Conservation (phyloP, 192 early-diverging fungal species). For the Coemansia sp. region DNA sequence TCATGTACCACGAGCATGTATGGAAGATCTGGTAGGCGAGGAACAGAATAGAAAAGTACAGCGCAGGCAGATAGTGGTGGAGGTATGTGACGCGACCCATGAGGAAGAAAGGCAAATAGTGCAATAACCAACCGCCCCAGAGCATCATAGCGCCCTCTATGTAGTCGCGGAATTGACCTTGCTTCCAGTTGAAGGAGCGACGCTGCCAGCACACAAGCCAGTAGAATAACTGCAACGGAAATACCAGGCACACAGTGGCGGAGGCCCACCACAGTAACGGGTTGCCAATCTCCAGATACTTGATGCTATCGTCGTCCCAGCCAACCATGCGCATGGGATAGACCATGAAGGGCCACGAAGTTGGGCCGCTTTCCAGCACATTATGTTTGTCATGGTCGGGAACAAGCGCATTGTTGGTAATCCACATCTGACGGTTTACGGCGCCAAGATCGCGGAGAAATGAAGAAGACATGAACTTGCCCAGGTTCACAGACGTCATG, state of each 20-base stretch:
- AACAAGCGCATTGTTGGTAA: conserved; percentile 73
- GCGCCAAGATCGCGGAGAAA: conserved; percentile 60
- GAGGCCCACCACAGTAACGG: conserved; percentile 62
- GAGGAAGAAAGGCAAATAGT: conserved; percentile 73
- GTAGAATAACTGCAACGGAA: conserved; percentile 42
- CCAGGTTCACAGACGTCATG: conserved; percentile 61
- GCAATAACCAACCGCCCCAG: conserved; percentile 67
- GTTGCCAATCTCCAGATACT: conserved; percentile 70
- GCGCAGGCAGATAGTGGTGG: conserved; percentile 74
- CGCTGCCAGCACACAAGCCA: conserved; percentile 56
- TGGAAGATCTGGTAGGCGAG: conserved; percentile 60
- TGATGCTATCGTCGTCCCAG: conserved; percentile 66
- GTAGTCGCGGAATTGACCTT: conserved; percentile 58
- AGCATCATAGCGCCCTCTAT: conserved; percentile 57
- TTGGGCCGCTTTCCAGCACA: conserved; percentile 59
- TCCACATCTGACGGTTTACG: conserved; percentile 76
- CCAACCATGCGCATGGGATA: conserved; percentile 70
- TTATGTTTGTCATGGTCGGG: conserved; percentile 75
- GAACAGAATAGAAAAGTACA: conserved; percentile 71
- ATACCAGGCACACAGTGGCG: conserved; percentile 20
- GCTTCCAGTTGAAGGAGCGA: conserved; percentile 42
- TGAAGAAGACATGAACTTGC: conserved; percentile 60
- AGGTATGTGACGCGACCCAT: conserved; percentile 79
- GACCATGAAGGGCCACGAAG: conserved; percentile 65
- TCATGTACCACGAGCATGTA: conserved; percentile 39